These are phyloP conservation scores for Nephelium lappaceum DNA, from an alignment of 345 rosid species.

Conservation along the genomic window DNA sequence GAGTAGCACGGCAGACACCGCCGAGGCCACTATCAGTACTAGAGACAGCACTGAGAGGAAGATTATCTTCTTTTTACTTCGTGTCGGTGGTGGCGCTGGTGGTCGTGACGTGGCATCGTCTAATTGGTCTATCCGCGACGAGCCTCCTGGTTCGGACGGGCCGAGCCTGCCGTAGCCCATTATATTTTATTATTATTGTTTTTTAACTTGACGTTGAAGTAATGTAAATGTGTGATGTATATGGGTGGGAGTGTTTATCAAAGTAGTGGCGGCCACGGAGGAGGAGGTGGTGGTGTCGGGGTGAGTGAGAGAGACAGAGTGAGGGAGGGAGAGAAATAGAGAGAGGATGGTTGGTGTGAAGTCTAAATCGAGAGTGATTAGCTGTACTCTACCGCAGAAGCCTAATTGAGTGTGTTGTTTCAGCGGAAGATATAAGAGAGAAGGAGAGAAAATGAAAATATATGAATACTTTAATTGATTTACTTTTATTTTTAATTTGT, in stretches of 20 bases:
- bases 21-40: constrained; percentile 59
- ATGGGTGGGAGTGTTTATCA: background rate
- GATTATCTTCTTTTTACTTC: constrained; percentile 39
- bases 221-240: background rate
- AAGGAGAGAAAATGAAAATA: too few relatives aligned
- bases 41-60: constrained; percentile 48
- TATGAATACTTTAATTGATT: too few relatives aligned
- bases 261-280: background rate
- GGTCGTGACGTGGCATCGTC: constrained; percentile 20
- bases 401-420: background rate
- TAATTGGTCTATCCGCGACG: constrained; percentile 8
- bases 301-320: background rate
- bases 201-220: background rate
- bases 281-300: constrained; percentile 3
- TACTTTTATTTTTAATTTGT: too few relatives aligned
- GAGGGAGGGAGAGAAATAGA: background rate
- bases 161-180: constrained; percentile 65
- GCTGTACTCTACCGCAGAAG: constrained; percentile 58
- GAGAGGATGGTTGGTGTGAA: constrained; percentile 41
- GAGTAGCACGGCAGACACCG: constrained; percentile 48
- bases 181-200: background rate
- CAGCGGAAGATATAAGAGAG: background rate
- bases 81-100: constrained; percentile 8
- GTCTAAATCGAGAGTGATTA: constrained; percentile 44
- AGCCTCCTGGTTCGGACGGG: constrained; percentile 34